phyloP scores from a whole-genome alignment of 2,329 filamentous ascomycete species.

The Blumeriella jaapii region DNA sequence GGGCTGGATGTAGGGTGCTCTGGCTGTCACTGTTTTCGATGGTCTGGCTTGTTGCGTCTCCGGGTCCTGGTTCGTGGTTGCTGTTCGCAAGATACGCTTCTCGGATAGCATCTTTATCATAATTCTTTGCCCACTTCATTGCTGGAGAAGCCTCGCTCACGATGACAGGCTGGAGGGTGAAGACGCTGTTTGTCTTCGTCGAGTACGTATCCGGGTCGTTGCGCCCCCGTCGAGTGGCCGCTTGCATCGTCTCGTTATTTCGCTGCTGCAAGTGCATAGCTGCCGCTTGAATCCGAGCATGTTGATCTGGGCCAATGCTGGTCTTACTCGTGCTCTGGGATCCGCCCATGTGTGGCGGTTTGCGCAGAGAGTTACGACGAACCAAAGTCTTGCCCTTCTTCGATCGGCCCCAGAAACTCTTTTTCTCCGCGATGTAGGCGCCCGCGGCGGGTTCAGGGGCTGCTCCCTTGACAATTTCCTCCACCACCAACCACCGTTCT shows the following conservation, averaged over 20 bases:
- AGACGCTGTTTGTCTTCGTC: constrained; percentile 76
- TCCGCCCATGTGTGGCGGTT: constrained; percentile 37
- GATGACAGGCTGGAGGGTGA: constrained; percentile 78
- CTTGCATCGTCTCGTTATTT: constrained; percentile 46
- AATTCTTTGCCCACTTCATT: constrained; percentile 93
- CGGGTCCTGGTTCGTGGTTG: constrained; percentile 56
- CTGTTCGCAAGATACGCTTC: constrained; percentile 73
- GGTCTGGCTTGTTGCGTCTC: constrained; percentile 34
- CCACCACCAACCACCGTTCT: constrained; percentile 86
- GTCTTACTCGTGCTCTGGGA: constrained; percentile 59
- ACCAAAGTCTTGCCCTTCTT: constrained; percentile 50
- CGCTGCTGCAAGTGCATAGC: constrained; percentile 71
- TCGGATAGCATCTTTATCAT: constrained; percentile 79
- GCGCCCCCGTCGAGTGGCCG: constrained; percentile 39
- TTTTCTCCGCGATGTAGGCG: constrained; percentile 91
- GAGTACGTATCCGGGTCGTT: constrained; percentile 45
- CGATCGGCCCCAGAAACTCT: constrained; percentile 83
- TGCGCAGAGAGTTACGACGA: constrained; percentile 60
- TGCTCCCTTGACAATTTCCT: constrained; percentile 91
- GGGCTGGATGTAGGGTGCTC: constrained; percentile 16
- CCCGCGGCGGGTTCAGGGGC: constrained; percentile 73
- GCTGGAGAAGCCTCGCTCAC: constrained; percentile 81
- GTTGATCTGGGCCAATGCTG: constrained; percentile 80
- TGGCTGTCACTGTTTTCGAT: constrained; percentile 27
- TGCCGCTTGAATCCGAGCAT: constrained; percentile 85